Percentiles rank a stretch among this genome's conserved stretches.
Evolutionary conservation across 495 filamentous ascomycete species (phyloP).

Genomic region (Trichoderma orchidacearum): DNA sequence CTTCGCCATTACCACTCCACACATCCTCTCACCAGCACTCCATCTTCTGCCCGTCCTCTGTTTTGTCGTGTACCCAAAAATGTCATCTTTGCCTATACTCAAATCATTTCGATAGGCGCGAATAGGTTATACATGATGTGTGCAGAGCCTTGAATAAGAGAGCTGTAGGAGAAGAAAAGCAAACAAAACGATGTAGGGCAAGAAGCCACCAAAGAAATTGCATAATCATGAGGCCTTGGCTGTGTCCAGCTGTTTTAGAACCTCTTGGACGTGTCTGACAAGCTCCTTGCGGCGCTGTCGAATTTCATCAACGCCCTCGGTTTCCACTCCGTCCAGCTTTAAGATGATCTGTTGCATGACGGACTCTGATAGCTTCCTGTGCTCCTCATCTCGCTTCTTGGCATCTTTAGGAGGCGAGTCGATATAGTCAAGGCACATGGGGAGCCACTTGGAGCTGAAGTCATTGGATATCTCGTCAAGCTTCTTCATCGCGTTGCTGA

Average conservation of each 20-base stretch:
- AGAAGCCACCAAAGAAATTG: no score
- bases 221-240: not conserved
- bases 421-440: conserved; percentile 51
- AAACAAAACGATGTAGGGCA: not conserved
- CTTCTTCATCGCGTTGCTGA: conserved; percentile 44
- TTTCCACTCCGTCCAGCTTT: conserved; percentile 76
- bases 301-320: conserved; percentile 47
- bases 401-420: conserved; percentile 51
- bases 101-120: no score
- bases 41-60: no score
- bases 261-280: conserved; percentile 58
- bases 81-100: no score
- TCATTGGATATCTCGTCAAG: conserved; percentile 53
- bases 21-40: no score
- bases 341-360: conserved; percentile 72
- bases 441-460: conserved; percentile 52
- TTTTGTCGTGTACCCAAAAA: no score
- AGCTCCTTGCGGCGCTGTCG: conserved; percentile 58
- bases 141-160: no score
- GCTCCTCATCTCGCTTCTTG: conserved; percentile 60
- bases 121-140: no score
- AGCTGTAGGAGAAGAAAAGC: not conserved
- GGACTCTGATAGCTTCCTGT: conserved; percentile 69
- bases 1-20: no score
- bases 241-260: conserved; percentile 49